Base-by-base conservation (phyloP, 805 yeast genomes). In the Metschnikowia peoriensis region DNA sequence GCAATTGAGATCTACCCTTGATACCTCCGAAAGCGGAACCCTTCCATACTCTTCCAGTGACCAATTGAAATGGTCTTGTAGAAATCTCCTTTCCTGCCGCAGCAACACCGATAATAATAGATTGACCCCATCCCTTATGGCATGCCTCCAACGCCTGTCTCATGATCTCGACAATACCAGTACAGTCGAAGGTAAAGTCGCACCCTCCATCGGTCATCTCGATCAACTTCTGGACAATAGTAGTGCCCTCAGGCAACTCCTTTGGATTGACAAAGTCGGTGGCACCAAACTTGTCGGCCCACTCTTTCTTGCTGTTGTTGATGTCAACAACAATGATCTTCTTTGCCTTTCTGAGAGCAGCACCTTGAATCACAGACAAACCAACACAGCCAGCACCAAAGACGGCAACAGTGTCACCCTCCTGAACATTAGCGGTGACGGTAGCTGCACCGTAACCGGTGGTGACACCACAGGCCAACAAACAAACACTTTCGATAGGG, bases 21-120 rank as follows among this genome's bases (percentile, higher is more conserved):
- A 94, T 91, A 71, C 98, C 99, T 66, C 99, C 99, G 64, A 90
- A 94, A n/a, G 99, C 99, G 66, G 96, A 89, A 64, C 99, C 99
- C 72, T 83, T 88, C 98, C 99, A 93, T 49, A 89, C 96, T 76
- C 99, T 86, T 63, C 99, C 99, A 41, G 98, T 94, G 59, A 94
- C 98, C 72, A 94, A 83, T 79, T 93, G 98, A 89, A 94, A 94
- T 56, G 99, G 99, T 75, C 98, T 85, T 45, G 98, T 94, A 53
- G 96, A 75, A 59, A 96, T 92, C 76, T 94, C 98, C 75, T 91
- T 80, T 60, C 99, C 99, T 40, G 97, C 96, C 61, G 97, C 96
- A 45, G 99, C 99, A 62, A 94, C 99, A 71, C 99, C 99, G 68
- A 94, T 94, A 65, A 94, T 79, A 62, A 93, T 81, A 22, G 97